Evolutionary conservation across 2,329 filamentous ascomycete genomes (phyloP), one percentile per base, ranked within the genome.

Genomic region (Colletotrichum echinochloae): DNA sequence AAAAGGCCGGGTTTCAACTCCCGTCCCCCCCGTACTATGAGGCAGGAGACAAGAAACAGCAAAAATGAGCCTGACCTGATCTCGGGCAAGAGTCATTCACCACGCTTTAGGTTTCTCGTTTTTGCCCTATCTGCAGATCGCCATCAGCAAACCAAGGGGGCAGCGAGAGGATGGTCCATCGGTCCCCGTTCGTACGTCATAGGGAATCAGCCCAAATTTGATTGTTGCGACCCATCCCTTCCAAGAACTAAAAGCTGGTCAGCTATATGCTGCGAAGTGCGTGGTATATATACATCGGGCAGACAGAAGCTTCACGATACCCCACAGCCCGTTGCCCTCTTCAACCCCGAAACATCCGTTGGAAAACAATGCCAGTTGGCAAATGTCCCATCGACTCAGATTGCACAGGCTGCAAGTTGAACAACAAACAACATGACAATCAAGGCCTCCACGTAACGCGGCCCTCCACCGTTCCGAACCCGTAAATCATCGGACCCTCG

Each of bases 41-140:
- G 18, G n/a, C 28, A 41, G 44, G 35, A 46, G 56, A 46, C 28
- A 56, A 41, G 28, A 60, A 54, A 59, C 33, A 51, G 28, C 28
- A 65, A 20, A 30, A 55, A 44, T 33, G 60, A 57, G 41, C 51
- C 26, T 51, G 51, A 44, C 26, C 65, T 30, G 9, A 14, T 11
- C 51, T 35, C 23, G 18, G 18, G 28, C 51, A 28, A 33, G 59
- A 49, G 62, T 70, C 62, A 55, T 65, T 52, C n/a, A 18, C 26
- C 26, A 5, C 11, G 35, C n/a, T 30, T 11, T 61, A 44, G 44
- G 62, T 54, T 54, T n/a, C 41, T 23, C 44, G 20, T 28, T 30
- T 68, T 52, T 52, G 23, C 49, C 54, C 46, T 65, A 12, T 49
- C 49, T 67, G 67, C 56, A 70, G 67, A 70, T 70, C 67, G 28